Evolutionary conservation across 768 basidiomycete genomes (phyloP), one percentile per base, ranked within the genome.

Genomic region (Lyophyllum decastes): DNA sequence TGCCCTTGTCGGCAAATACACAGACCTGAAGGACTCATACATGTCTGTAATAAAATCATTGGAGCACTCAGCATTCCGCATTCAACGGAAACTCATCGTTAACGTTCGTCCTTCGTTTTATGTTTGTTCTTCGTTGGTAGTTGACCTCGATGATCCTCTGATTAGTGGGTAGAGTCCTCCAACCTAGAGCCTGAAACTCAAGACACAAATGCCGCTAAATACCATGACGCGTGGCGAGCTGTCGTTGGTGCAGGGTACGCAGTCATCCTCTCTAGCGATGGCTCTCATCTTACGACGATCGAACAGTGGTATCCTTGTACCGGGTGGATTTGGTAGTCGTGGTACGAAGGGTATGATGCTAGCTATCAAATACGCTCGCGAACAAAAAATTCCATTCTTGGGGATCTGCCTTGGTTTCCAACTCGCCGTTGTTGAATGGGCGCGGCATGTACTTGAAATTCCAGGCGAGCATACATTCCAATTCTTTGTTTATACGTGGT

Each of bases 351-450:
- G 96, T 40, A 98, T 99, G 96, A 88, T 98, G 68, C 82, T 95
- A 49, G 96, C 96, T n/a, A 94, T 95, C 72, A 95, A 94, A 73
- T 95, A 95, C 82, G 95, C 96, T 0, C 82, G 96, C 55, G 95
- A 98, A 74, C 91, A 96, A 69, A 93, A 94, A 59, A 76, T 95
- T 7, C 97, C 96, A 0, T 99, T 95, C 83, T 75, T 98, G 38
- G 96, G 96, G 45, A 94, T 99, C 71, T 99, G 96, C 72, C 84
- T 98, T 24, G 96, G 96, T 19, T 98, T 99, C 84, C 97, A 99
- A 71, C 80, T 98, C 45, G 94, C 97, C 4, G 96, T 98, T 3
- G 77, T 97, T 53, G 96, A 99, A 70, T 98, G 92, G 90, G 91
- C 93, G 12, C 80, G 95, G 48, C 88, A 90, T 68, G 87, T 97